Conservation (phyloP, 75 land plant genomes). For the Isoetes taiwanensis region DNA sequence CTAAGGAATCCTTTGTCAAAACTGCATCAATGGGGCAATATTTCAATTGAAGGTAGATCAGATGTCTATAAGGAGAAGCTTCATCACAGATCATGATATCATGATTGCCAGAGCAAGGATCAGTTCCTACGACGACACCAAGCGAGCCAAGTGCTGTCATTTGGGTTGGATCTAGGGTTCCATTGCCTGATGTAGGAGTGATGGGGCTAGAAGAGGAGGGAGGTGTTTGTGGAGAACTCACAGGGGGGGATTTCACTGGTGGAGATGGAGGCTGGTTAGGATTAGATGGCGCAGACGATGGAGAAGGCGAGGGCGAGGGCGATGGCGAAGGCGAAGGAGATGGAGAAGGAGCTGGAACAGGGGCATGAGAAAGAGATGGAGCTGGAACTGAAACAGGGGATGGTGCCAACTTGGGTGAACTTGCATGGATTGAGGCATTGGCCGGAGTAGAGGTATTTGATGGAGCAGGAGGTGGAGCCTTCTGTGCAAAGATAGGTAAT, state of each 20-base stretch:
- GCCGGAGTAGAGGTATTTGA: slow-evolving; percentile 2
- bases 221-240: not conserved
- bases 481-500: no score
- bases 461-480: no score
- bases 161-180: slow-evolving; percentile 26
- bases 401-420: no score
- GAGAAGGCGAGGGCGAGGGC: not conserved
- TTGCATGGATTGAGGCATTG: not conserved
- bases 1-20: slow-evolving; percentile 38
- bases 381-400: not conserved
- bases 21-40: slow-evolving; percentile 57
- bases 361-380: slow-evolving; percentile 1
- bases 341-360: not conserved
- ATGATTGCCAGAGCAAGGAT: slow-evolving; percentile 18
- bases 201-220: no score
- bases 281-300: not conserved
- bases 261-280: not conserved
- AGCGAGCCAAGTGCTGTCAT: slow-evolving; percentile 18
- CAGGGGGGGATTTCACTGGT: not conserved
- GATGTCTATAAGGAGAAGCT: slow-evolving; percentile 46
- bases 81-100: slow-evolving; percentile 26
- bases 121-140: slow-evolving; percentile 22
- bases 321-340: not conserved
- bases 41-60: slow-evolving; percentile 41
- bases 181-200: not conserved